phyloP scores from a whole-genome alignment of 2,329 filamentous ascomycete species.

The Trichoderma sp. region DNA sequence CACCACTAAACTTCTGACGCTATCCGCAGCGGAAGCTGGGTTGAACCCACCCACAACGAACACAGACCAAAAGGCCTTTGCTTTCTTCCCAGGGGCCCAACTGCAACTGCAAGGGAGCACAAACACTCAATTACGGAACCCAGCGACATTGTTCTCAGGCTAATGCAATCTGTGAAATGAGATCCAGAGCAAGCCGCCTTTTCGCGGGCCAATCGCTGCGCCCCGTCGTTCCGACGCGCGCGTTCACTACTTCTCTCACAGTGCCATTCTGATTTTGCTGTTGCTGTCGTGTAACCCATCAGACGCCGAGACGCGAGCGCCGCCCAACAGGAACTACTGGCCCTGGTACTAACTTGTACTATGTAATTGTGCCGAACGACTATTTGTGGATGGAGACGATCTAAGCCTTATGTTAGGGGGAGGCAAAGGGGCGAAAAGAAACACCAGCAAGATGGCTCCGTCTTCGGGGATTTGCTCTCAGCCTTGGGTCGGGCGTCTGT shows the following conservation, averaged over 20 bases:
- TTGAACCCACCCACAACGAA: neutral
- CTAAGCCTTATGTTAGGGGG: neutral
- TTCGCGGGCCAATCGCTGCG: neutral
- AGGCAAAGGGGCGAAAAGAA: neutral
- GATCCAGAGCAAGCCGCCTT: neutral
- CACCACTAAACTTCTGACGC: neutral
- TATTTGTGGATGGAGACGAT: neutral
- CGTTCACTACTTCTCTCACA: neutral
- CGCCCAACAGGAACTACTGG: neutral
- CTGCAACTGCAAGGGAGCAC: neutral
- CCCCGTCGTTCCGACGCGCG: neutral
- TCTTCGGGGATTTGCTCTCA: neutral
- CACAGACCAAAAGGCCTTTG: neutral
- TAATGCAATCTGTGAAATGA: neutral
- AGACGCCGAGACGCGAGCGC: neutral
- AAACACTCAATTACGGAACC: neutral
- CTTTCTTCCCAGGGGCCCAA: neutral
- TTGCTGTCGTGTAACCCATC: neutral
- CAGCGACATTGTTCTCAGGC: neutral
- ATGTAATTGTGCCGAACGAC: neutral
- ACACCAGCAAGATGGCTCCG: neutral
- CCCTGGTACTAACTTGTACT: too few species aligned
- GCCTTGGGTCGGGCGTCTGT: neutral
- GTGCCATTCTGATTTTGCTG: neutral
- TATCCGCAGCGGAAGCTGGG: conserved; percentile 1